A percentile compares a stretch with the other conserved stretches of the same genome.
phyloP scores from a whole-genome alignment of 306 rosid species.

The Acacia acuminata region DNA sequence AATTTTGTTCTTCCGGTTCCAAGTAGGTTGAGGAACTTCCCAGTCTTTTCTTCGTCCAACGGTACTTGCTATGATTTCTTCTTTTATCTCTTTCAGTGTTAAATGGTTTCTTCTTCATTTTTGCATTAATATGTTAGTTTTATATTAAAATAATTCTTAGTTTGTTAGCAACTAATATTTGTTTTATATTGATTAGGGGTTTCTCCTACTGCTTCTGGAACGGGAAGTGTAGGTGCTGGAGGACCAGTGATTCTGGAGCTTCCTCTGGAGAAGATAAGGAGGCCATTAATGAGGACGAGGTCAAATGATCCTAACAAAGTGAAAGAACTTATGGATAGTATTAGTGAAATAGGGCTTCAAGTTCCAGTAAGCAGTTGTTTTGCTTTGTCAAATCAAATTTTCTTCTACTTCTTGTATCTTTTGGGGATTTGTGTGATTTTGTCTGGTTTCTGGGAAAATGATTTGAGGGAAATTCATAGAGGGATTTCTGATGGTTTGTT shows the following conservation, averaged over 20 bases:
- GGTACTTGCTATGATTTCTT: conserved; percentile 38
- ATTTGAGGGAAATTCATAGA: background rate
- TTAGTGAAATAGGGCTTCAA: conserved; percentile 85
- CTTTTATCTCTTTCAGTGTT: conserved; percentile 3
- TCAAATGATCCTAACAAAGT: conserved; percentile 76
- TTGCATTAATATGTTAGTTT: background rate
- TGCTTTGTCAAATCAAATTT: background rate
- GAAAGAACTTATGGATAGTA: conserved; percentile 83
- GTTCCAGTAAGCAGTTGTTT: conserved; percentile 63
- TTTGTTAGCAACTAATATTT: background rate
- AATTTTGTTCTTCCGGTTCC: conserved; percentile 67
- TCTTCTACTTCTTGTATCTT: background rate
- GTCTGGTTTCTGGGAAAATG: background rate
- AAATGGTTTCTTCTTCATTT: background rate
- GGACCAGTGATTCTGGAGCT: conserved; percentile 92
- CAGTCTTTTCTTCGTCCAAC: conserved; percentile 70
- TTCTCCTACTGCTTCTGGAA: conserved; percentile 51
- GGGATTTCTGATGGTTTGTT: background rate
- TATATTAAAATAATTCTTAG: background rate
- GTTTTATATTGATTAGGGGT: conserved; percentile 46
- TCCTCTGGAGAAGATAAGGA: conserved; percentile 86
- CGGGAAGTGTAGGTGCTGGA: conserved; percentile 47
- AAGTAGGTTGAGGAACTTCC: conserved; percentile 55
- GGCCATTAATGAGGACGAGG: conserved; percentile 93
- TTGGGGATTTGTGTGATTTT: conserved; percentile 3